Conservation (phyloP, 2,329 filamentous ascomycete species). For the Fusarium denticulatum region DNA sequence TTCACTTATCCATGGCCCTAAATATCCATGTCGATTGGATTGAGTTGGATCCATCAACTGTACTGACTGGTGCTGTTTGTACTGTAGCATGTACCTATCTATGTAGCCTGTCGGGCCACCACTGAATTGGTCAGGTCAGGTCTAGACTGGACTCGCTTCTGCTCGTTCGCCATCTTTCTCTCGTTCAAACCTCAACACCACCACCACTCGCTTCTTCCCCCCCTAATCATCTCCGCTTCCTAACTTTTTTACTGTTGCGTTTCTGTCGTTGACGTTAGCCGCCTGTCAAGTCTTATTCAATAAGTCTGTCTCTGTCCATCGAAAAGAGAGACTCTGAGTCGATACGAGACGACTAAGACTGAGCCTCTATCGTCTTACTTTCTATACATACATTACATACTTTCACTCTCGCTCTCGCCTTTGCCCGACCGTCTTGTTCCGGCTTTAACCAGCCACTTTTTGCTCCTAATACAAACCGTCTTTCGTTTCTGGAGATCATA, state of each 20-base stretch:
- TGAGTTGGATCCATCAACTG: constrained; percentile 27
- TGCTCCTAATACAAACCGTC: constrained; percentile 41
- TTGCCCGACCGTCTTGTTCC: constrained; percentile 37
- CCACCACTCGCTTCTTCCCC: constrained; percentile 29
- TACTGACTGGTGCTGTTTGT: constrained; percentile 5
- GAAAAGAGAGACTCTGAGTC: constrained; percentile 3
- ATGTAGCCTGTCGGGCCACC: constrained; percentile 32
- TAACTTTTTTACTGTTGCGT: constrained; percentile 29
- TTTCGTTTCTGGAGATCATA: constrained; percentile 46
- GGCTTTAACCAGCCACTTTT: constrained; percentile 40
- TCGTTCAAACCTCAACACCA: constrained; percentile 43
- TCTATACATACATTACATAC: constrained; percentile 27
- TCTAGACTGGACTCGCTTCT: constrained; percentile 20
- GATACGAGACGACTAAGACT: neutral
- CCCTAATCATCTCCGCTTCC: constrained; percentile 36
- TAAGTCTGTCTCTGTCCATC: constrained; percentile 10
- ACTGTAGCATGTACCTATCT: neutral
- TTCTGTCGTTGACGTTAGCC: constrained; percentile 35
- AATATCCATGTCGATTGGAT: constrained; percentile 20
- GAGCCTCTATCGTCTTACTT: constrained; percentile 9
- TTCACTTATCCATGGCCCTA: constrained; percentile 3
- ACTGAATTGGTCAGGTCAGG: neutral
- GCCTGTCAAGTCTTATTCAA: constrained; percentile 12
- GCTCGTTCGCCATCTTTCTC: constrained; percentile 31
- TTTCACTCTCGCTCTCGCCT: constrained; percentile 34